Base-by-base conservation (phyloP, 495 filamentous ascomycete genomes). In the Neurospora sp. region DNA sequence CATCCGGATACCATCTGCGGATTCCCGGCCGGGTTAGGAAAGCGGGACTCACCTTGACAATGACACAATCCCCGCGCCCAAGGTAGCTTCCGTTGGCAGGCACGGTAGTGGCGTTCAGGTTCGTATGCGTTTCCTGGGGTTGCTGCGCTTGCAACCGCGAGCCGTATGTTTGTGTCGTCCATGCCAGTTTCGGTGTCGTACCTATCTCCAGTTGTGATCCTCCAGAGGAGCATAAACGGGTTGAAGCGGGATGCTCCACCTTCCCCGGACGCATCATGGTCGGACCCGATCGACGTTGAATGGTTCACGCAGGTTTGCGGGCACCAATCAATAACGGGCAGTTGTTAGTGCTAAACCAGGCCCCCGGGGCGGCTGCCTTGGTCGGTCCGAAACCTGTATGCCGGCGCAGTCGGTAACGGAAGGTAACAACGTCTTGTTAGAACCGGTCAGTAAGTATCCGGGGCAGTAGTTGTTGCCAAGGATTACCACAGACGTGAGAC, bases 301-400 rank as follows among this genome's bases (percentile, higher is more conserved):
- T 31, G 53, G 27, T 37, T 41, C 71, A 71, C 35, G 38, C 31
- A 22, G 42, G 22, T 70, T 71, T 75, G 74, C 74, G 74, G 74
- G 68, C 74, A 75, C 74, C 74, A 75, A 75, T 75, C 74, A 71
- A 42, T 70, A 40, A 22, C 20, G 10, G n/a, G 20, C 5, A 35
- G 40, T 40, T n/a, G 46, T 66, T 18, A 35, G 35, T 35, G 53
- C 53, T 66, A 66, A 66, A 66, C 53, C 53, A 35, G 27, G 6
- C 3, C 9, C 53, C 53, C 53, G 53, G 53, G 27, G 53, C 53
- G 27, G 27, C 27, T 66, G 53, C 27, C 53, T 66, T 66, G 53
- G 27, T 66, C 27, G 53, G 53, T 18, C 53, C 27, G 27, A 66
- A 35, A 66, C 53, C 27, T 66, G 3, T 66, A 18, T 66, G 53